A percentile compares a stretch with the other conserved stretches of the same genome.
Evolutionary conservation across 495 filamentous ascomycete genomes (phyloP).

Genomic region (Baudoinia panamericana): DNA sequence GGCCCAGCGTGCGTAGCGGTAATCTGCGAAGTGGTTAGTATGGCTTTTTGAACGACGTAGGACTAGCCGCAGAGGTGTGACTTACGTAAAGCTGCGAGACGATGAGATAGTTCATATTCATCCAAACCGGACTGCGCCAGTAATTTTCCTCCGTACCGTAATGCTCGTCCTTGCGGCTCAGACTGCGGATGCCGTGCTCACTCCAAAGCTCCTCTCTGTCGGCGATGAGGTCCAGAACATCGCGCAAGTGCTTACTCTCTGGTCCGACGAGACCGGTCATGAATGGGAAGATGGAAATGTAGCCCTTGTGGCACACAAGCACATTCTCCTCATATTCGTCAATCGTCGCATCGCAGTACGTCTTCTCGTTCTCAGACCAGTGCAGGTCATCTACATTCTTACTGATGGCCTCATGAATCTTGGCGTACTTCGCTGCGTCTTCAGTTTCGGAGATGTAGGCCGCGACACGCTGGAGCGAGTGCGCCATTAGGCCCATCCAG

Average conservation of each 20-base stretch:
- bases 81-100: constrained; percentile 71
- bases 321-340: constrained; percentile 86
- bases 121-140: constrained; percentile 92
- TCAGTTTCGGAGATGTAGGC: constrained; percentile 54
- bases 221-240: constrained; percentile 60
- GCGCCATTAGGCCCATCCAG: constrained; percentile 93
- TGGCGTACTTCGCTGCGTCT: constrained; percentile 58
- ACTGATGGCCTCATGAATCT: constrained; percentile 62
- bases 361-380: constrained; percentile 66
- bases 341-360: constrained; percentile 89
- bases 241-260: constrained; percentile 57
- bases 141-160: constrained; percentile 93
- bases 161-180: constrained; percentile 69
- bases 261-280: constrained; percentile 63
- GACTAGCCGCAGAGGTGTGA: too few species aligned
- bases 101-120: constrained; percentile 92
- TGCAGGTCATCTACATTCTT: constrained; percentile 89
- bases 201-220: constrained; percentile 82
- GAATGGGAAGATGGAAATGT: constrained; percentile 90
- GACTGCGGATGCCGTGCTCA: constrained; percentile 67
- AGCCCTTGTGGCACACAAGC: constrained; percentile 91
- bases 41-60: too few species aligned
- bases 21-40: too few species aligned
- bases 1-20: constrained; percentile 47
- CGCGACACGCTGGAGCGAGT: constrained; percentile 65